Conservation (phyloP, 805 yeast genomes). For the Lipomyces mesembrius region DNA sequence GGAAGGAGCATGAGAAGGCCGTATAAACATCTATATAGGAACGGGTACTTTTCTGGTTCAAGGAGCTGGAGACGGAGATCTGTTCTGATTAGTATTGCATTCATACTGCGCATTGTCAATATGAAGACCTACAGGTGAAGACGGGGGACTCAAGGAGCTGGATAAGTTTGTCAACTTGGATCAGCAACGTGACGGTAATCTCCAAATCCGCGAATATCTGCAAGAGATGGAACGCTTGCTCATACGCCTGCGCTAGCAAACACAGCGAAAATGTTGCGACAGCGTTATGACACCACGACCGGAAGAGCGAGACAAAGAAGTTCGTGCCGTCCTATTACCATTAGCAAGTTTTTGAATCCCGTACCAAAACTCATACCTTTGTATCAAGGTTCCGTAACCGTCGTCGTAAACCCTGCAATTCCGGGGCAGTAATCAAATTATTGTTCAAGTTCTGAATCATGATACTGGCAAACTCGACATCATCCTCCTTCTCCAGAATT, state of each 20-base stretch:
- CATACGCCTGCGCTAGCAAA: slow-evolving; percentile 83
- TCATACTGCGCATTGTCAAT: no score
- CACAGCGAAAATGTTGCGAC: slow-evolving; percentile 88
- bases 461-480: slow-evolving; percentile 71
- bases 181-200: slow-evolving; percentile 72
- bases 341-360: background rate
- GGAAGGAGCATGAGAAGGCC: slow-evolving; percentile 94
- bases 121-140: slow-evolving; percentile 56
- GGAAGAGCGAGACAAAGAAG: slow-evolving; percentile 75
- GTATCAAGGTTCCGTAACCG: slow-evolving; percentile 67
- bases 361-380: slow-evolving; percentile 24
- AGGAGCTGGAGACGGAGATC: slow-evolving; percentile 83
- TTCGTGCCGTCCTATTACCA: slow-evolving; percentile 58
- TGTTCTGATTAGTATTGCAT: background rate
- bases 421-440: slow-evolving; percentile 83
- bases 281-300: slow-evolving; percentile 90
- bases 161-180: slow-evolving; percentile 86
- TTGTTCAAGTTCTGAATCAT: slow-evolving; percentile 88
- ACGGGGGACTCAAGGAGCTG: slow-evolving; percentile 92
- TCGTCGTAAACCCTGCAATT: slow-evolving; percentile 69
- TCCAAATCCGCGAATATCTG: slow-evolving; percentile 83
- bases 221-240: slow-evolving; percentile 80
- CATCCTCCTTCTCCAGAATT: slow-evolving; percentile 64
- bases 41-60: slow-evolving; percentile 82
- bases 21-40: slow-evolving; percentile 81